Percentiles rank a stretch among this genome's conserved stretches.
phyloP scores from a whole-genome alignment of 192 early-diverging fungal genomes.

The Chytriomyces hyalinus region DNA sequence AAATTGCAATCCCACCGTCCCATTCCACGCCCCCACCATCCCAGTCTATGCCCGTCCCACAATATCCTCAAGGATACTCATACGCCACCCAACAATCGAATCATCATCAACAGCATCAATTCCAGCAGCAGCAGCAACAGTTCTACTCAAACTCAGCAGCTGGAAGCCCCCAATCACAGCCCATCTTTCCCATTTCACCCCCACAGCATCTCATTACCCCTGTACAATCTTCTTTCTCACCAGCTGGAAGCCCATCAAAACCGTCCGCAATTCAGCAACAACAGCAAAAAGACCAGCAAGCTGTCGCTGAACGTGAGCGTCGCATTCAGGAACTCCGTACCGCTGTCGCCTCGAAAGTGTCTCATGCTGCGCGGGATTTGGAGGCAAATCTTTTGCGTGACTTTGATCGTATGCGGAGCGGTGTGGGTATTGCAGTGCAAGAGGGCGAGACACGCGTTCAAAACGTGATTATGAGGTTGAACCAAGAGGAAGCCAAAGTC shows the following conservation, averaged over 20 bases:
- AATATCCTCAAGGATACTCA: background rate
- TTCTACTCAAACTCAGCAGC: conserved; percentile 19
- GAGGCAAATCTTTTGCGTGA: conserved; percentile 11
- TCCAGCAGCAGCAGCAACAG: conserved; percentile 32
- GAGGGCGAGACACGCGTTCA: conserved; percentile 71
- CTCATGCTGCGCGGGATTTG: conserved; percentile 13
- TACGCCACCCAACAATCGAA: conserved; percentile 29
- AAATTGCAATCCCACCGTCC: no score
- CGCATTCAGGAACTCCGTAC: conserved; percentile 39
- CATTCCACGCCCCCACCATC: background rate
- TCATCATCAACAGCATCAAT: conserved; percentile 37
- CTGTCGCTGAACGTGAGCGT: conserved; percentile 20
- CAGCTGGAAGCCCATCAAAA: conserved; percentile 39
- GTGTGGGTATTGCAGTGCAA: conserved; percentile 50
- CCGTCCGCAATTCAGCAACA: conserved; percentile 6
- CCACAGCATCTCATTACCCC: conserved; percentile 32
- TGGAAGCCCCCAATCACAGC: background rate
- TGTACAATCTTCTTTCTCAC: conserved; percentile 26
- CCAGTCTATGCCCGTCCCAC: conserved; percentile 15
- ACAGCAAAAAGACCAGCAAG: background rate
- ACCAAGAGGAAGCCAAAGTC: conserved; percentile 50
- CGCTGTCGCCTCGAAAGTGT: background rate
- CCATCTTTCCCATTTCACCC: background rate
- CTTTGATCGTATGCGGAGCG: conserved; percentile 24
- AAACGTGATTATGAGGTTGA: conserved; percentile 63